Evolutionary conservation across 2,329 filamentous ascomycete species (phyloP), one percentile per base, ranked within the genome.

Genomic region (Ophiostoma perfectum): DNA sequence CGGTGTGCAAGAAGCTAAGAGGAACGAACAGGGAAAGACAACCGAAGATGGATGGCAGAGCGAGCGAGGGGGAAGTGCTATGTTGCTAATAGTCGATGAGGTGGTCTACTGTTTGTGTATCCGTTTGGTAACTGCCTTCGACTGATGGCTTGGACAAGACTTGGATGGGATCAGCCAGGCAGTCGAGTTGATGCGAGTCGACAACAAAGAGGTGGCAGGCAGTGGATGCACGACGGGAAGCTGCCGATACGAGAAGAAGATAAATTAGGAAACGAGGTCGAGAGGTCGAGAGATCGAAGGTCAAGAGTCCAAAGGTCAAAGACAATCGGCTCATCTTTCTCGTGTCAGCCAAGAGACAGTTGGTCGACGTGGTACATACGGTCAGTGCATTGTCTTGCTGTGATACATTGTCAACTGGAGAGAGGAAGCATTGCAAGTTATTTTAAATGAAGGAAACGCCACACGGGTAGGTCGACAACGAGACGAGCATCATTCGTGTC

Each of bases 181-280:
- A 27, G 27, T 27, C 27, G 27, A 27, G 8, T 39, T 60, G 55
- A 8, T 5, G 5, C 55, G 49, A 55, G n/a, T 18, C n/a, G 12
- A n/a, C n/a, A 58, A 38, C 27, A n/a, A 11, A 9, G 52, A 60
- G 18, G 16, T 18, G 52, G 38, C 12, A n/a, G n/a, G 45, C 47
- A 52, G 27, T 7, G 27, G 18, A 27, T 62, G 58, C 58, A 62
- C n/a, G 16, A 41, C 58, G 58, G 58, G 38, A 62, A 41, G 5
- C 14, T 62, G n/a, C 58, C 58, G 58, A 62, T 62, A 62, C 58
- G 58, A 62, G 58, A 11, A 27, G 49, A 55, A 18, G 47, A 18
- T 8, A 12, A 45, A 11, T 3, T 45, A 12, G 42, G 42, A 45
- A 45, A 12, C 42, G 42, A 45, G 42, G 49, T 11, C 7, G 8